phyloP scores from a whole-genome alignment of 2,329 filamentous ascomycete species.

The Aspergillus phoenicis region DNA sequence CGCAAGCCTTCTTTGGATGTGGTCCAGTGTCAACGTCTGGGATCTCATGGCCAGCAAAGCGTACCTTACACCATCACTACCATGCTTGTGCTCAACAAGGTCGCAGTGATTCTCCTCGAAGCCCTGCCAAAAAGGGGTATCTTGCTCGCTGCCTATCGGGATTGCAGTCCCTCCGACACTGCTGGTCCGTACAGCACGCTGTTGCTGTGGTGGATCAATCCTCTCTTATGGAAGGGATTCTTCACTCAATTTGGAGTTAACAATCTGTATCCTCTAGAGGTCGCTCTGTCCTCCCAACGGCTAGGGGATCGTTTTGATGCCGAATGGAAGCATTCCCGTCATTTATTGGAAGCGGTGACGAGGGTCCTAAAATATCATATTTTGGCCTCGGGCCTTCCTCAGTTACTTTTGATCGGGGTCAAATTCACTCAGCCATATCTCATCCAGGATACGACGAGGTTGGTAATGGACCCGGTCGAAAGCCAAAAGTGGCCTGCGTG shows the following conservation, averaged over 20 bases:
- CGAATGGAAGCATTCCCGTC: not conserved
- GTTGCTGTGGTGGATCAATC: not conserved
- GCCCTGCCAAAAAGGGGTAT: not conserved
- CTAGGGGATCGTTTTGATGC: not conserved
- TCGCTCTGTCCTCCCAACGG: not conserved
- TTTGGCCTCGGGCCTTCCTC: not conserved
- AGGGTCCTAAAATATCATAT: not conserved
- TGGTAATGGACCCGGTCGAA: not conserved
- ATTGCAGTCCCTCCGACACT: not conserved
- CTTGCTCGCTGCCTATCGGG: not conserved
- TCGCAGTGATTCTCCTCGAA: not conserved
- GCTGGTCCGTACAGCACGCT: not conserved
- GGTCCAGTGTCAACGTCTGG: no score
- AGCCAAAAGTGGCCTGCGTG: not conserved
- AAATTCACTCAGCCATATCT: constrained; percentile 3
- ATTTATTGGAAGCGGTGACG: not conserved
- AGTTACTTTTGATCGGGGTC: not conserved
- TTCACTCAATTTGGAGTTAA: not conserved
- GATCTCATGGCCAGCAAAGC: no score
- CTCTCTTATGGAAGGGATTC: not conserved
- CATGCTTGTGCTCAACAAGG: not conserved
- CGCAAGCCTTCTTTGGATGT: not conserved
- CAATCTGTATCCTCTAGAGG: not conserved
- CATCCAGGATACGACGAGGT: not conserved
- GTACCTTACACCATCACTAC: not conserved